Evolutionary conservation across 2,329 filamentous ascomycete species (phyloP), one percentile per base, ranked within the genome.

Genomic region (Coleophoma cylindrospora): DNA sequence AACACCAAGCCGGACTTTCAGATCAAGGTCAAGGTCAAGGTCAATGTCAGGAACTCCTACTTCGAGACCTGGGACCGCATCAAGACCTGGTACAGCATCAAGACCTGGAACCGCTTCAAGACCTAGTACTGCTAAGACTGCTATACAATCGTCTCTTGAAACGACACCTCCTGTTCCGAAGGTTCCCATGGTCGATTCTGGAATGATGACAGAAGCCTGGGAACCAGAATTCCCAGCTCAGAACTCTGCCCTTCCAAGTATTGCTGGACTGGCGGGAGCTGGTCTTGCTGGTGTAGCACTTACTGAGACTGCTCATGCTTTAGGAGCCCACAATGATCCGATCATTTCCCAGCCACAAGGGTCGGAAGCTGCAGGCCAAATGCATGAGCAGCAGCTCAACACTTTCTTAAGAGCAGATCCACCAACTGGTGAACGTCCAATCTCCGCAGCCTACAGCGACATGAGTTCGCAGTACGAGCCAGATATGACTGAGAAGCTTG

Each of bases 161-260:
- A 73, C 77, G 13, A 66, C 71, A 17, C 73, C 75, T 1, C 67
- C 68, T 27, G 52, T 82, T 54, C 74, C 77, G 13, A 76, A 66
- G 61, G 64, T 72, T 9, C 57, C 56, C 17, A 85, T 84, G 80
- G 73, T 83, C 10, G 80, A 85, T 54, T 76, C 72, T 34, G 72
- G 75, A 22, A 77, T 75, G 59, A 83, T 85, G 76, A 84, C 81
- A 0, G 81, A 85, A 7, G 74, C 78, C 1, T 68, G 82, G 50
- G 70, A 70, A 37, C 66, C 75, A 19, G 56, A 57, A 19, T 54
- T 60, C 27, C 34, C 52, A 33, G 55, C 59, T 7, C 56, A 54
- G 40, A 27, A 50, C 19, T 57, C 54, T 37, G 49, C 57, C 44
- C 40, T 60, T 46, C 58, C 62, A 34, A 38, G 50, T 17, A 6